Evolutionary conservation across 441 rosid genomes (phyloP), one percentile per base, ranked within the genome.

Genomic region (Croton laevigatus): DNA sequence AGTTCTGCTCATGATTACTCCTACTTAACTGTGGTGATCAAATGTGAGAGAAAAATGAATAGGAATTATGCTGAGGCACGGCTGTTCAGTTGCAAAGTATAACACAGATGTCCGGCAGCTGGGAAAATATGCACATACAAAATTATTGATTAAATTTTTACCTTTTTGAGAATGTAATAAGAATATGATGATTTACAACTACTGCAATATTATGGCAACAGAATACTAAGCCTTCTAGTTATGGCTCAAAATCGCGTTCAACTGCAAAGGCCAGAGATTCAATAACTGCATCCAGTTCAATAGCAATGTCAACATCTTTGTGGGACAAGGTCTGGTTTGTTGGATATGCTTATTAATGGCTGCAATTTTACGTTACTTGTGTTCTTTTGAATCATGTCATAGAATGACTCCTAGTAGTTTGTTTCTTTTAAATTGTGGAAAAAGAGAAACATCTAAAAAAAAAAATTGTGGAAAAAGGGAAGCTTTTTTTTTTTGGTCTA

Each of bases 241-340:
- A 78, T 80, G 82, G 82, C 64, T 87, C 93, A 75, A 89, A 81
- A 80, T 88, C 94, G 40, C 85, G 78, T 77, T 86, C 90, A 22
- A 36, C 81, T 66, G 58, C 70, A 70, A 88, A 80, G 78, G 78
- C 60, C 59, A 82, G 84, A 82, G 92, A 83, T 62, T 72, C 78
- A 42, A 68, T 75, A 62, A 63, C 80, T 75, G 42, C 76, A 69
- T 79, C 82, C 60, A 82, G 74, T 75, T 82, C 82, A 66, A 61
- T 76, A 64, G 68, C 75, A 53, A 78, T 73, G 65, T 75, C 86
- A 54, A 73, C 91, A 66, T 82, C 78, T 71, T 82, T 78, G 23
- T 95, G 99, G 99, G 86, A 87, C 66, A 95, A 91, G 96, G 99
- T 95, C 52, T 59, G 53, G 37, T 74, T 72, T 73, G 67, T 59